These are phyloP conservation scores for Fusarium camptoceras DNA, from an alignment of 2,329 filamentous ascomycete genomes.

Conservation along the genomic window DNA sequence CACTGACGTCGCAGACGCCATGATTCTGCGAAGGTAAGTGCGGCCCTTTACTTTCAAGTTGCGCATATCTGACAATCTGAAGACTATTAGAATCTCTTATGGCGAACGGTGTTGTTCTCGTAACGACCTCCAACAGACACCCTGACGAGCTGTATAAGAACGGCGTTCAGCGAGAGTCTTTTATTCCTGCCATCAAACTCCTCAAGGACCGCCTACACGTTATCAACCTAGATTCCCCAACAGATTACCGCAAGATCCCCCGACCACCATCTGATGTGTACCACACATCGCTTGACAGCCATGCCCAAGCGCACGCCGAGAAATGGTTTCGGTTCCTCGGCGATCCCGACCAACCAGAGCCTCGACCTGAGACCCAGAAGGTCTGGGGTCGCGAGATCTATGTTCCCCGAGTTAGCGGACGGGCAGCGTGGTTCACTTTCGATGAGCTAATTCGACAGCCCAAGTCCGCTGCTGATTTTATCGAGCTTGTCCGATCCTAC, in stretches of 20 bases:
- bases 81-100: conserved; percentile 89
- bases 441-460: conserved; percentile 89
- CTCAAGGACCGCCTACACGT: conserved; percentile 86
- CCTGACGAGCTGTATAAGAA: conserved; percentile 98
- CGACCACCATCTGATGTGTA: conserved; percentile 94
- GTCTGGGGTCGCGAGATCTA: conserved; percentile 94
- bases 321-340: conserved; percentile 97
- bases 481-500: conserved; percentile 90
- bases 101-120: conserved; percentile 95
- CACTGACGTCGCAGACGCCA: conserved; percentile 97
- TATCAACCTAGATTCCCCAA: conserved; percentile 93
- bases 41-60: background rate
- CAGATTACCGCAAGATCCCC: conserved; percentile 97
- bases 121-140: conserved; percentile 97
- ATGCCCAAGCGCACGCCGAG: conserved; percentile 83
- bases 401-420: conserved; percentile 88
- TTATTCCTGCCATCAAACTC: conserved; percentile 93
- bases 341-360: conserved; percentile 79
- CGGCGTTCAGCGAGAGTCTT: conserved; percentile 94
- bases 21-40: conserved; percentile 84
- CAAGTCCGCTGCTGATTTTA: conserved; percentile 93
- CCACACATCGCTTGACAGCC: conserved; percentile 84
- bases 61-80: conserved; percentile 24
- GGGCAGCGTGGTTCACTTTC: conserved; percentile 91
- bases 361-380: conserved; percentile 80